These are phyloP conservation scores for Kuraishia capsulata DNA, from an alignment of 805 yeast species.

Conservation along the genomic window DNA sequence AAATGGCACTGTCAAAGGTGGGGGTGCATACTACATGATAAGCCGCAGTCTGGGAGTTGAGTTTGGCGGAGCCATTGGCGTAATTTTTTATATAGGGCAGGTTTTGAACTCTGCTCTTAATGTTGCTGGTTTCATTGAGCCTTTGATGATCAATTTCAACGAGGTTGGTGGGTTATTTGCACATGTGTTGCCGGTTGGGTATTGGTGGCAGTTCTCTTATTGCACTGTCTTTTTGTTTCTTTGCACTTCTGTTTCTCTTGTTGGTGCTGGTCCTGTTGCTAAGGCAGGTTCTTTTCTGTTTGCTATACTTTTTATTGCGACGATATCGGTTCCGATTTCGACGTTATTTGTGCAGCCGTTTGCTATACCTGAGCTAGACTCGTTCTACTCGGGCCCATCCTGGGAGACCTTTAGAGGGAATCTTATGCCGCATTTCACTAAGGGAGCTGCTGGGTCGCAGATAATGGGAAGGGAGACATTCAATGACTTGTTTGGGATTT, in stretches of 20 bases:
- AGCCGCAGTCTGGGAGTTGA: slow-evolving; percentile 94
- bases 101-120: slow-evolving; percentile 85
- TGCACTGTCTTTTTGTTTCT: slow-evolving; percentile 59
- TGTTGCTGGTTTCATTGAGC: slow-evolving; percentile 93
- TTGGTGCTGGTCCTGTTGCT: slow-evolving; percentile 77
- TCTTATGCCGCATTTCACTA: slow-evolving; percentile 70
- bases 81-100: slow-evolving; percentile 92
- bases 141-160: slow-evolving; percentile 76
- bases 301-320: slow-evolving; percentile 56
- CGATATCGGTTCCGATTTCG: slow-evolving; percentile 76
- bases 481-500: slow-evolving; percentile 82
- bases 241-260: slow-evolving; percentile 69
- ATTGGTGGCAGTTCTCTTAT: slow-evolving; percentile 61
- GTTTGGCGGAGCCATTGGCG: slow-evolving; percentile 96
- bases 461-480: slow-evolving; percentile 58
- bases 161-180: slow-evolving; percentile 42
- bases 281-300: slow-evolving; percentile 74
- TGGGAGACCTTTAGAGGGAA: slow-evolving; percentile 61
- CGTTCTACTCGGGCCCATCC: slow-evolving; percentile 61
- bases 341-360: slow-evolving; percentile 60
- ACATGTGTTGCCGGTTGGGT: slow-evolving; percentile 52
- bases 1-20: slow-evolving; percentile 95
- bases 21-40: slow-evolving; percentile 98
- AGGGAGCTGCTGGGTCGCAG: slow-evolving; percentile 89
- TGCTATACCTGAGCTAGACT: slow-evolving; percentile 35